Conservation (phyloP, 2,329 filamentous ascomycete genomes). For the Fusarium acutatum region DNA sequence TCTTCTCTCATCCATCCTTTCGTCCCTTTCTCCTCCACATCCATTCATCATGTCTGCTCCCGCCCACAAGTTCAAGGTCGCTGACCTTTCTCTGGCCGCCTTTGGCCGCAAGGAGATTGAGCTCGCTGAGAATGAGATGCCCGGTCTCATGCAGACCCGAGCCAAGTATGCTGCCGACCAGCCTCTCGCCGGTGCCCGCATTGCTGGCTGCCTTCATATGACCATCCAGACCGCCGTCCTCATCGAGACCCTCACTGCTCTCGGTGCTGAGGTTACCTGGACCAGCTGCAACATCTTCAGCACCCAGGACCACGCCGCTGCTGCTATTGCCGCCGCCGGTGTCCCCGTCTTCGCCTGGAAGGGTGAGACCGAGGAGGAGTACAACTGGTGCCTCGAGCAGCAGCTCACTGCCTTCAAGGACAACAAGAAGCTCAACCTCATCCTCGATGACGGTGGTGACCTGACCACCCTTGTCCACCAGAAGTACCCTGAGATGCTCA, state of each 20-base stretch:
- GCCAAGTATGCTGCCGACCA: slow-evolving; percentile 91
- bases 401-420: slow-evolving; percentile 97
- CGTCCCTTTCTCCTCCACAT: slow-evolving; percentile 32
- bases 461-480: slow-evolving; percentile 94
- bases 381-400: slow-evolving; percentile 99
- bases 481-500: slow-evolving; percentile 98
- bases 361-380: slow-evolving; percentile 99
- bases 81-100: slow-evolving; percentile 95
- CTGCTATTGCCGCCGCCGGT: slow-evolving; percentile 93
- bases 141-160: slow-evolving; percentile 95
- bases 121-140: slow-evolving; percentile 96
- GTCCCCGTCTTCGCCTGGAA: slow-evolving; percentile 84
- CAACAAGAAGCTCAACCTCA: slow-evolving; percentile 95
- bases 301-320: slow-evolving; percentile 97
- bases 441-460: slow-evolving; percentile 98
- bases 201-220: slow-evolving; percentile 99
- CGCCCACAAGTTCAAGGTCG: slow-evolving; percentile 96
- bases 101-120: slow-evolving; percentile 99
- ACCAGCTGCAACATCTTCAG: slow-evolving; percentile 99
- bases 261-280: slow-evolving; percentile 99
- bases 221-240: slow-evolving; percentile 99
- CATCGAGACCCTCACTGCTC: slow-evolving; percentile 94
- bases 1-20: slow-evolving; percentile 35
- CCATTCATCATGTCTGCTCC: slow-evolving; percentile 71
- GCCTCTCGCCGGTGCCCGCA: slow-evolving; percentile 92